Percentiles rank a stretch among this genome's conserved stretches.
phyloP scores from a whole-genome alignment of 73 alveolate genomes.

The Paraurostyla sp. region DNA sequence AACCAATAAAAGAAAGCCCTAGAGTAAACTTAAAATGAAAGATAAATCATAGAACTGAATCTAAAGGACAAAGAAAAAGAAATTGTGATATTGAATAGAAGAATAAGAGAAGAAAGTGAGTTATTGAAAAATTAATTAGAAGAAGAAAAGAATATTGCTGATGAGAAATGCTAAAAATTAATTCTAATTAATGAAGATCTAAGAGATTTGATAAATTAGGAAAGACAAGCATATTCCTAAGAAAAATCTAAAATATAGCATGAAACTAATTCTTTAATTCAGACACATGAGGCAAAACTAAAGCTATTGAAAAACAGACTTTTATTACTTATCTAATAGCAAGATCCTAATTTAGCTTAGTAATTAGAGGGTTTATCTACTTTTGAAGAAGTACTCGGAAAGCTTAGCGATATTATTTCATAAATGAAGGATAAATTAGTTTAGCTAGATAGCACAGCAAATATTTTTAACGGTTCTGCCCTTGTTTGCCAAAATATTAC shows the following conservation, averaged over 20 bases:
- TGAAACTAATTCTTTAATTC: neutral
- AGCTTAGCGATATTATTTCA: neutral
- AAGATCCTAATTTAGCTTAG: too few relatives aligned
- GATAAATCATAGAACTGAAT: neutral
- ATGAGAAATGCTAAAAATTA: too few relatives aligned
- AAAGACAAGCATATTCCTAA: slow-evolving; percentile 10
- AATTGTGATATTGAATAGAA: slow-evolving; percentile 13
- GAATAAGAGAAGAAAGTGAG: slow-evolving; percentile 13
- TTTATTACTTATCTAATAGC: neutral
- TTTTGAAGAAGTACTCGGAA: slow-evolving; percentile 22
- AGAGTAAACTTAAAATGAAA: neutral
- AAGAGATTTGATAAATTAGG: neutral
- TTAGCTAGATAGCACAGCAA: too few relatives aligned
- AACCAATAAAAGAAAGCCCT: neutral
- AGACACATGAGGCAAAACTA: neutral
- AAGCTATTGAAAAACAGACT: slow-evolving; percentile 3
- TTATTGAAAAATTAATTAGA: neutral
- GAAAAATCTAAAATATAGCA: slow-evolving; percentile 3
- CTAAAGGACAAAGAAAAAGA: slow-evolving; percentile 9
- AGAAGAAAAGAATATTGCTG: neutral
- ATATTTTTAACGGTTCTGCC: too few relatives aligned
- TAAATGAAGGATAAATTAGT: neutral
- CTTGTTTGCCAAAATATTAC: neutral
- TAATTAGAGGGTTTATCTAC: too few relatives aligned
- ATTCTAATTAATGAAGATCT: slow-evolving; percentile 20